These are phyloP conservation scores for Trametes meyenii DNA, from an alignment of 768 basidiomycete genomes.

Conservation along the genomic window DNA sequence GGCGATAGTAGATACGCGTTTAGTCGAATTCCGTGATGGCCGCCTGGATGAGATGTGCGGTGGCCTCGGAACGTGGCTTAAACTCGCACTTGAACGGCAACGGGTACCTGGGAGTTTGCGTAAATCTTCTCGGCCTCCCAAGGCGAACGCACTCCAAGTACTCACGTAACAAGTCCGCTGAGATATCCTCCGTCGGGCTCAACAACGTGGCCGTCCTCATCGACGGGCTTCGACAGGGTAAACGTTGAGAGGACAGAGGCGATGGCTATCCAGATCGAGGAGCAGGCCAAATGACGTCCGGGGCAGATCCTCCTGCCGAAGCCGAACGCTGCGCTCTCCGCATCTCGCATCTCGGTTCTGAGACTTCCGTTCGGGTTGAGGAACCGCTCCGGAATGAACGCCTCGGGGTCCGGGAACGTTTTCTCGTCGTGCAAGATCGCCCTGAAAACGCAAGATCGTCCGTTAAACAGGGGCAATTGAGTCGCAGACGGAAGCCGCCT, in stretches of 20 bases:
- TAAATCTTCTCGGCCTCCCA: background rate
- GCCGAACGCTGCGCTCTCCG: slow-evolving; percentile 24
- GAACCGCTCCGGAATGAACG: slow-evolving; percentile 32
- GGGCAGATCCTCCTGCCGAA: slow-evolving; percentile 33
- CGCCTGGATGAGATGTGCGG: slow-evolving; percentile 18
- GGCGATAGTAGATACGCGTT: background rate
- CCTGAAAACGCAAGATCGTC: slow-evolving; percentile 11
- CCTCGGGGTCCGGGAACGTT: slow-evolving; percentile 28
- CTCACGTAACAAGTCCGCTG: slow-evolving; percentile 29
- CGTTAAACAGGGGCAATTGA: background rate
- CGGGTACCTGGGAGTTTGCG: slow-evolving; percentile 19
- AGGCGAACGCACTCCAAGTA: background rate
- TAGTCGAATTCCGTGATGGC: slow-evolving; percentile 13
- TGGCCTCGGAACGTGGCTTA: slow-evolving; percentile 20
- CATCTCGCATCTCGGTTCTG: slow-evolving; percentile 20
- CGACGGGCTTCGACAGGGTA: slow-evolving; percentile 29
- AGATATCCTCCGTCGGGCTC: slow-evolving; percentile 28
- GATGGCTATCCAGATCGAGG: slow-evolving; percentile 31
- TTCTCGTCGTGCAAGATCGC: slow-evolving; percentile 25
- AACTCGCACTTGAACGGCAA: slow-evolving; percentile 24
- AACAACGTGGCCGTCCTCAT: slow-evolving; percentile 30
- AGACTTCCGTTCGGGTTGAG: slow-evolving; percentile 25
- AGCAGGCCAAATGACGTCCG: slow-evolving; percentile 30
- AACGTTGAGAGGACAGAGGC: slow-evolving; percentile 32
- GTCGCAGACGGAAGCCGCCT: slow-evolving; percentile 4